Percentiles rank a stretch among this genome's conserved stretches.
These are phyloP conservation scores for Vanrija humicola DNA, from an alignment of 1,284 basidiomycete genomes.

Conservation along the genomic window DNA sequence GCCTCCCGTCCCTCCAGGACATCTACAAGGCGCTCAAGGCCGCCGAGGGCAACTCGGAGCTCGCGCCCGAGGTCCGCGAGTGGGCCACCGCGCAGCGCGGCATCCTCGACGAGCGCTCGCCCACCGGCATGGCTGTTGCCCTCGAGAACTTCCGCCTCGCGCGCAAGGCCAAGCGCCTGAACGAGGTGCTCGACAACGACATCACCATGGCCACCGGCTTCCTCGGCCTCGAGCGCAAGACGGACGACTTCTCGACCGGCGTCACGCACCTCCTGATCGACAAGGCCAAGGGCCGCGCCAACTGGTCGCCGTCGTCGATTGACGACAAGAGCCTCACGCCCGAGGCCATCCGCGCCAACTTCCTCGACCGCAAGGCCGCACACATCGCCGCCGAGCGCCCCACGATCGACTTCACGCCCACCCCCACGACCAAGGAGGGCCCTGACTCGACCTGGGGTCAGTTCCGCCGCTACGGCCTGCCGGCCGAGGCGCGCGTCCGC, in stretches of 20 bases:
- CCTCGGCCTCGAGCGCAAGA: constrained; percentile 55
- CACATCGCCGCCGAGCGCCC: constrained; percentile 60
- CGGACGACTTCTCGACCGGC: constrained; percentile 75
- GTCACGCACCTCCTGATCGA: constrained; percentile 69
- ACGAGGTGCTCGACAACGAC: constrained; percentile 66
- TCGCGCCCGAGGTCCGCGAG: constrained; percentile 54
- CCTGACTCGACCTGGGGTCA: constrained; percentile 43
- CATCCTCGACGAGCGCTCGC: constrained; percentile 67
- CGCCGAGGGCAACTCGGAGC: constrained; percentile 38
- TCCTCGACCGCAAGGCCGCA: constrained; percentile 55
- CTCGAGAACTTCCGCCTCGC: constrained; percentile 71
- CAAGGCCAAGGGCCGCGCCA: constrained; percentile 52
- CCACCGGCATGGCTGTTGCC: constrained; percentile 84
- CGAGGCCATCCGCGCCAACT: constrained; percentile 50
- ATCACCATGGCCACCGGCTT: constrained; percentile 38
- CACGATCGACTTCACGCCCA: constrained; percentile 29
- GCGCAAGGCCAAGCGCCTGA: constrained; percentile 57
- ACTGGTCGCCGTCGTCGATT: constrained; percentile 58
- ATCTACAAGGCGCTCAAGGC: constrained; percentile 62
- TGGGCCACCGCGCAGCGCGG: constrained; percentile 73
- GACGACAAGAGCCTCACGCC: constrained; percentile 53
- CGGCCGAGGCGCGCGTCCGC: constrained; percentile 36
- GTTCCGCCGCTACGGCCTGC: constrained; percentile 46
- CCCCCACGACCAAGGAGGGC: constrained; percentile 17
- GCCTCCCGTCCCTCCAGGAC: constrained; percentile 62